phyloP scores from a whole-genome alignment of 2,329 filamentous ascomycete species.

The Aspergillus sp. region DNA sequence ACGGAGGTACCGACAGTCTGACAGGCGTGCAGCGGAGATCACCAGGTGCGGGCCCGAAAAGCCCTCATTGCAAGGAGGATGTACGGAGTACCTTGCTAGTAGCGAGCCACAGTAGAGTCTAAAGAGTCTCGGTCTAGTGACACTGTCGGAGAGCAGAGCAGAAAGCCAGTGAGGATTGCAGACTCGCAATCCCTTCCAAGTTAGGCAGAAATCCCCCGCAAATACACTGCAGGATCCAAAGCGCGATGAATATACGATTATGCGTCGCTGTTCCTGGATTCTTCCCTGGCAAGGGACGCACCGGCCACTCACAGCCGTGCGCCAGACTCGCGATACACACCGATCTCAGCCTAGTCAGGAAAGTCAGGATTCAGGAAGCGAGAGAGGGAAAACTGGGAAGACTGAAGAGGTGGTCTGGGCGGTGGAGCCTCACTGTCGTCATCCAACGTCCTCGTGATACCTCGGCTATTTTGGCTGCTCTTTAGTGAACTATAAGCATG shows the following conservation, averaged over 20 bases:
- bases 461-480: constrained; percentile 7
- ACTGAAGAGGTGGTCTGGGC: constrained; percentile 2
- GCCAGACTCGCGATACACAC: constrained; percentile 2
- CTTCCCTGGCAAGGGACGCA: not conserved
- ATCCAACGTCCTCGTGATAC: constrained; percentile 10
- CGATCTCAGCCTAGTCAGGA: constrained; percentile 8
- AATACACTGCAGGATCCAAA: not conserved
- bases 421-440: constrained; percentile 4
- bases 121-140: not conserved
- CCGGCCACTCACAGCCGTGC: not conserved
- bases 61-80: not conserved
- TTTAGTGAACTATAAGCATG: not conserved
- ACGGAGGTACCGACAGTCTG: not conserved
- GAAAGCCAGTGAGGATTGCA: not conserved
- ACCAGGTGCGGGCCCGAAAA: not conserved
- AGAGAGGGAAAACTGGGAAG: not conserved
- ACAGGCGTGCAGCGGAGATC: not conserved
- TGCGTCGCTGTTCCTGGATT: constrained; percentile 1
- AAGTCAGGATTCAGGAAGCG: not conserved
- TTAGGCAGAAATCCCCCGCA: not conserved
- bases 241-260: not conserved
- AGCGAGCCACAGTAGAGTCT: not conserved
- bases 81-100: too few relatives aligned
- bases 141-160: not conserved
- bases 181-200: constrained; percentile 9